Conservation (phyloP, 1,284 basidiomycete genomes). For the Microstroma glucosiphilum region DNA sequence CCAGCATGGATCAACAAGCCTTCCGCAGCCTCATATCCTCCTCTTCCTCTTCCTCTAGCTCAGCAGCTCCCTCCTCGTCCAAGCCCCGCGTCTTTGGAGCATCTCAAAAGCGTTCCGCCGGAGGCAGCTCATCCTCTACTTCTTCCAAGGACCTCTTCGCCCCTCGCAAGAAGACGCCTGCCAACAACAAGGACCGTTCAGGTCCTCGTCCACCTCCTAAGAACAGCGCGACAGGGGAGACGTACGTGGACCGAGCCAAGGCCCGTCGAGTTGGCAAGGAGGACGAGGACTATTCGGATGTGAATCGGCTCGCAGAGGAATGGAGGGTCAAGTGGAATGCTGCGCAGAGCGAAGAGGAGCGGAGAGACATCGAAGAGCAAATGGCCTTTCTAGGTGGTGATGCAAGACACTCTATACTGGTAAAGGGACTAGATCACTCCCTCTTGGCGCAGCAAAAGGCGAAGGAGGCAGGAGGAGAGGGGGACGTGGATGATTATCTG, state of each 20-base stretch:
- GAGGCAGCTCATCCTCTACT: neutral
- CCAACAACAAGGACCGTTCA: neutral
- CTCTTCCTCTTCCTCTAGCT: neutral
- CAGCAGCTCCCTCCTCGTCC: no score
- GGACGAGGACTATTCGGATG: slow-evolving; percentile 53
- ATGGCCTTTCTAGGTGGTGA: slow-evolving; percentile 81
- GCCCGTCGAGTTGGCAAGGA: slow-evolving; percentile 14
- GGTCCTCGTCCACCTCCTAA: slow-evolving; percentile 8
- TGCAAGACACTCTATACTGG: slow-evolving; percentile 72
- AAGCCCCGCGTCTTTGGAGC: neutral
- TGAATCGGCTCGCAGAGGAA: slow-evolving; percentile 71
- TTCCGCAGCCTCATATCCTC: slow-evolving; percentile 32
- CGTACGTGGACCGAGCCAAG: slow-evolving; percentile 19
- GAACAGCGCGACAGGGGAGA: slow-evolving; percentile 14
- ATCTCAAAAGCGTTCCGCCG: slow-evolving; percentile 6
- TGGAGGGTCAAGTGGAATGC: slow-evolving; percentile 60
- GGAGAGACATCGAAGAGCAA: slow-evolving; percentile 61
- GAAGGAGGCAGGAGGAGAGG: slow-evolving; percentile 54
- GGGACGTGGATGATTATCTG: slow-evolving; percentile 68
- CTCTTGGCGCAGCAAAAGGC: slow-evolving; percentile 77
- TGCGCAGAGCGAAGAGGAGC: slow-evolving; percentile 60
- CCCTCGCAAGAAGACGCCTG: slow-evolving; percentile 12
- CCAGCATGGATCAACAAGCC: slow-evolving; percentile 37
- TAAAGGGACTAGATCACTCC: slow-evolving; percentile 82
- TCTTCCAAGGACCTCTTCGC: slow-evolving; percentile 6